Base-by-base conservation (phyloP, 257 asterid species). In the Catharanthus roseus region DNA sequence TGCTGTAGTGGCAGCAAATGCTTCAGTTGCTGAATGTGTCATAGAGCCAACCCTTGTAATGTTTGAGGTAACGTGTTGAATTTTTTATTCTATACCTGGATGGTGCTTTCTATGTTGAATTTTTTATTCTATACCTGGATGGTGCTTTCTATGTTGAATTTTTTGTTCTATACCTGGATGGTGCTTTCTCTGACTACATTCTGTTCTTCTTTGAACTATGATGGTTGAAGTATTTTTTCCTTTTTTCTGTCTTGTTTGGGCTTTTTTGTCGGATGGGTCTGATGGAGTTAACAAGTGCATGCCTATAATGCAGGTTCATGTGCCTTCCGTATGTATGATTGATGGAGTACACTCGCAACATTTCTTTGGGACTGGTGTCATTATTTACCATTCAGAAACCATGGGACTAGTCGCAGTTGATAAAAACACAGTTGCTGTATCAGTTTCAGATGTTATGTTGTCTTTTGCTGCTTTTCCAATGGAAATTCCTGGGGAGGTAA, bases 341-440 rank as follows among this genome's bases (percentile, higher is more conserved):
- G 99, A 95, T 80, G 97, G 99, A 70, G 99, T 95, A 77, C 97
- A 95, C 85, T 88, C 97, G 10, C 99, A 95, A 82, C 91, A 89
- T 88, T 95, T 91, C 81, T 89, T 89, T 77, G 99, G 99, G 71
- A 91, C 99, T 49, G 99, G 97, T 79, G 93, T 87, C 44, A 85
- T 95, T 73, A 80, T 95, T 72, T 84, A 88, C 79, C 99, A 95
- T 79, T 95, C 99, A 38, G 84, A 86, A 79, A 88, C 83, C 53
- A 81, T 95, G 93, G 99, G 99, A 67, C 77, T 95, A 85, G 97
- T 88, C 68, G 99, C 87, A 70, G 96, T 95, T 82, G 99, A 95
- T 81, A 95, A 91, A 81, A 95, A 95, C 74, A 95, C 99, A 53
- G 97, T 95, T 68, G 97, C 97, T 57, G 95, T 95, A 51, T 81